A percentile compares a stretch with the other conserved stretches of the same genome.
phyloP scores from a whole-genome alignment of 1,284 basidiomycete genomes.

The Ganoderma lucidum region DNA sequence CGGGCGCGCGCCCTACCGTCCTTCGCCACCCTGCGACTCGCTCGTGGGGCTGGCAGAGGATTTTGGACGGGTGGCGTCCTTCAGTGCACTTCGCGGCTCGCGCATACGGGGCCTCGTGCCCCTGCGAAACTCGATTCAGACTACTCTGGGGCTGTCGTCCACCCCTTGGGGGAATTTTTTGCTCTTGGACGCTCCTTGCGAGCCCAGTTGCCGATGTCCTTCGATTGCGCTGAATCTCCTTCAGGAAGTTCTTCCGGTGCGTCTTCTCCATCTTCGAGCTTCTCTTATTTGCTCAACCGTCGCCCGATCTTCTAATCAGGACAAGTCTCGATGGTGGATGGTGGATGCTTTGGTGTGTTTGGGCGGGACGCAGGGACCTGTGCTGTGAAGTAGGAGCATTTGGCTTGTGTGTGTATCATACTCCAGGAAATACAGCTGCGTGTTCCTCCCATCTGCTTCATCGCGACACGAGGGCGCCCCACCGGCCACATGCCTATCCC shows the following conservation, averaged over 20 bases:
- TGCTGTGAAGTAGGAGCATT: not conserved
- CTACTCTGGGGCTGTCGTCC: constrained; percentile 58
- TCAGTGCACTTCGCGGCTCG: constrained; percentile 63
- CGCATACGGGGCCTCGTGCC: constrained; percentile 33
- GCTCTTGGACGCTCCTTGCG: constrained; percentile 36
- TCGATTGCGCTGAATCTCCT: not conserved
- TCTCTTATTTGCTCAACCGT: not conserved
- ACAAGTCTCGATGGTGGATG: not conserved
- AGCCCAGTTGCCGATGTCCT: constrained; percentile 25
- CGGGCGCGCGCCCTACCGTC: constrained; percentile 36
- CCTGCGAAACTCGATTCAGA: constrained; percentile 63
- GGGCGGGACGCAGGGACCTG: not conserved
- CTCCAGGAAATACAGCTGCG: constrained; percentile 1
- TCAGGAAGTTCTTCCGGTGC: not conserved
- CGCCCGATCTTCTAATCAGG: not conserved
- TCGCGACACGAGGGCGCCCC: not conserved
- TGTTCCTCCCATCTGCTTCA: not conserved
- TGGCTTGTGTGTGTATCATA: not conserved
- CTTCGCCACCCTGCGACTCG: constrained; percentile 26
- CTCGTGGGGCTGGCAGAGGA: constrained; percentile 26
- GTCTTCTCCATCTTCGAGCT: not conserved
- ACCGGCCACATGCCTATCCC: not conserved
- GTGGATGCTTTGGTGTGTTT: not conserved
- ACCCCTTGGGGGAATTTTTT: constrained; percentile 37
- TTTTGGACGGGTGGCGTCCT: constrained; percentile 40